Evolutionary conservation across 306 rosid genomes (phyloP).

Genomic region (Prunus padus): DNA sequence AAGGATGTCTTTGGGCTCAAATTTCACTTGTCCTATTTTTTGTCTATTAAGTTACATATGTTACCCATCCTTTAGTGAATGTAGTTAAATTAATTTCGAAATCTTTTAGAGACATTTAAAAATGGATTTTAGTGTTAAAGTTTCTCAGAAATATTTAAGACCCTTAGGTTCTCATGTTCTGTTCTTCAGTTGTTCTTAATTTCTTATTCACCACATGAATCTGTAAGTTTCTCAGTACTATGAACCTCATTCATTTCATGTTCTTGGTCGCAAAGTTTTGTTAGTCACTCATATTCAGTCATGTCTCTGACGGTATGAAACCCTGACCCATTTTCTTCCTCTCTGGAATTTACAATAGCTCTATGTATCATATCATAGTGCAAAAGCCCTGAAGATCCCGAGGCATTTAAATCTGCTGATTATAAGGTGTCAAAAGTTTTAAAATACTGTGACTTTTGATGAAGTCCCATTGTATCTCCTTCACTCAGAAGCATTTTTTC

Average conservation of each 20-base stretch:
- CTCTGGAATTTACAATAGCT: no score
- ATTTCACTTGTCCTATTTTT: not conserved
- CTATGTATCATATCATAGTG: not conserved
- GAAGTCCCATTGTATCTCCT: not conserved
- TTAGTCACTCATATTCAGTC: not conserved
- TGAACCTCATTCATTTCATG: not conserved
- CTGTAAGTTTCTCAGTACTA: not conserved
- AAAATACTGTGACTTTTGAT: not conserved
- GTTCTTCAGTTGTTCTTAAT: not conserved
- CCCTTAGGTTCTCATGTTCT: not conserved
- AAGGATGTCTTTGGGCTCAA: not conserved
- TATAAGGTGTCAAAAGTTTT: no score
- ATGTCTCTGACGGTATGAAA: not conserved
- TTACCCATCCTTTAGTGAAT: not conserved
- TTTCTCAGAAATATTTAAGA: not conserved
- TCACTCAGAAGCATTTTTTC: not conserved
- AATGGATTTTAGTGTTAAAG: not conserved
- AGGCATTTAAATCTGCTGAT: no score
- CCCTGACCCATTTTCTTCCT: not conserved
- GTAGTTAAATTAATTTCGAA: no score
- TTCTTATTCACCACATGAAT: not conserved
- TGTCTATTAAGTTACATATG: not conserved
- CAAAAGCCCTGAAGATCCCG: not conserved
- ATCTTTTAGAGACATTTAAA: not conserved
- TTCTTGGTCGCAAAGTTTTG: not conserved